Evolutionary conservation across 139 green algal genomes (phyloP), one percentile per base, ranked within the genome.

Genomic region (Haematococcus sp.): DNA sequence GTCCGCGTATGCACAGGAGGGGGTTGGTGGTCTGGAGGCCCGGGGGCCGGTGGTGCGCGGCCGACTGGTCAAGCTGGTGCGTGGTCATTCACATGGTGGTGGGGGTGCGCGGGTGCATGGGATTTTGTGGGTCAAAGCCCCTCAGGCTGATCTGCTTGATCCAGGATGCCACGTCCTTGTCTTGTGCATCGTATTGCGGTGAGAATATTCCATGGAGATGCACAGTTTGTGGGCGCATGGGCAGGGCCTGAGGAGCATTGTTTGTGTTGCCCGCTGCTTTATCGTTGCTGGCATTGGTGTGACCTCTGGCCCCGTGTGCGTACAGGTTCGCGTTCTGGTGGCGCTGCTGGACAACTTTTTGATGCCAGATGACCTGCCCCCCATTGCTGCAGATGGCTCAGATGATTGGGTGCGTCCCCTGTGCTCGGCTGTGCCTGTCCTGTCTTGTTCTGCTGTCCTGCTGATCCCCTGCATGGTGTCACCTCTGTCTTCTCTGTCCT

Each of bases 351-450:
- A 89, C 58, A 79, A 71, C 31, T 83, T 82, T 54, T 31, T 86
- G 5, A 78, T 88, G 81, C 84, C 84, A 1, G 75, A 68, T 22
- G 84, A 89, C 74, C 68, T 89, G 71, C 72, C 71, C n/a, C 65
- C 76, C 30, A 69, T 74, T 1, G 72, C 68, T 22, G 43, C 44
- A 16, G 72, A 73, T 11, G 40, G 64, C 25, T 23, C 68, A 35
- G 78, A 83, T 46, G 52, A 71, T 2, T 73, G 75, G 56, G 58
- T 76, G 28, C 40, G 40, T 49, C 40, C 7, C 11, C 40, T 49
- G 40, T 49, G 7, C 11, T 49, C 40, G 11, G 40, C 40, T n/a
- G n/a, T n/a, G n/a, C n/a, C n/a, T n/a, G n/a, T n/a, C n/a, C n/a
- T n/a, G n/a, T n/a, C n/a, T n/a, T n/a, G n/a, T n/a, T n/a, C n/a